Conservation (phyloP, 1,284 basidiomycete species). For the Apiotrichum laibachii region DNA sequence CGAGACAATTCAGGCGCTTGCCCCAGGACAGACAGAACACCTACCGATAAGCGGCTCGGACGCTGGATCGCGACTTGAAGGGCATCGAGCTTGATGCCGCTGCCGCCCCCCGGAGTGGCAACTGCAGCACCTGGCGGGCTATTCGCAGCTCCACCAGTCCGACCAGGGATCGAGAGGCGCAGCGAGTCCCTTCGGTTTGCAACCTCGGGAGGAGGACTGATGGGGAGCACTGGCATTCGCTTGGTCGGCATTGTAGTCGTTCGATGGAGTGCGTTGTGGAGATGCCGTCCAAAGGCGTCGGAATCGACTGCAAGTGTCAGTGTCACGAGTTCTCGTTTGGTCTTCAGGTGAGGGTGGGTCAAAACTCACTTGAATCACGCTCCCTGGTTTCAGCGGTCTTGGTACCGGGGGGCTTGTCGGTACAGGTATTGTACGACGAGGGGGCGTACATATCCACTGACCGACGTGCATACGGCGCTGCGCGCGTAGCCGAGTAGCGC, state of each 20-base stretch:
- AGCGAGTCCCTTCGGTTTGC: background rate
- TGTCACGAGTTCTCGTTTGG: no score
- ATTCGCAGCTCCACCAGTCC: background rate
- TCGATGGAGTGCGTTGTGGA: background rate
- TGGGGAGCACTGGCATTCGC: background rate
- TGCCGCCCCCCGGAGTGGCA: background rate
- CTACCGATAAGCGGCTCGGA: background rate
- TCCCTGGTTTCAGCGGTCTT: background rate
- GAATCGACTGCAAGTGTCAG: background rate
- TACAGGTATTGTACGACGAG: background rate
- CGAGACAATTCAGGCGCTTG: no score
- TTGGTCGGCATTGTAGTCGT: background rate
- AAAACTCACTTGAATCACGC: background rate
- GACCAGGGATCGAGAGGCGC: background rate
- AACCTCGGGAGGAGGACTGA: conserved; percentile 1
- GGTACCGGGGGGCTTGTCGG: background rate
- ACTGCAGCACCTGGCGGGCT: no score
- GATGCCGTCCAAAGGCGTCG: background rate
- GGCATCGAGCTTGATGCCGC: background rate
- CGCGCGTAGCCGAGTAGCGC: background rate
- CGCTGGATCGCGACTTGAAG: background rate
- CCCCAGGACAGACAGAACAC: background rate
- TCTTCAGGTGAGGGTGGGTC: background rate
- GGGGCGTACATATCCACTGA: background rate
- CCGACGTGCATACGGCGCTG: background rate